Percentiles rank a stretch among this genome's conserved stretches.
phyloP scores from a whole-genome alignment of 2,329 filamentous ascomycete genomes.

The Aureobasidium zeae region DNA sequence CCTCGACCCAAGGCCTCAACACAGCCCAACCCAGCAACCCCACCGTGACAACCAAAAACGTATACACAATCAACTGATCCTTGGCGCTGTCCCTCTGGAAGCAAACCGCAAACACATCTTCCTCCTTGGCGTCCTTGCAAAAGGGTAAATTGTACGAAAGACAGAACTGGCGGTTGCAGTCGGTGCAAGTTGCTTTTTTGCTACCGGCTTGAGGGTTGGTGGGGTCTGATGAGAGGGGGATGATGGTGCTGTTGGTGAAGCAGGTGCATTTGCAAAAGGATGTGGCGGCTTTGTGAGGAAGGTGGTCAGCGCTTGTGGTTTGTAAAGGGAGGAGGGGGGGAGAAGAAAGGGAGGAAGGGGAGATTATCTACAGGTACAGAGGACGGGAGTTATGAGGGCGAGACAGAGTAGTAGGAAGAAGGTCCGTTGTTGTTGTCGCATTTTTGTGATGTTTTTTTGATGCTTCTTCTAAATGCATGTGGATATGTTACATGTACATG shows the following conservation, averaged over 20 bases:
- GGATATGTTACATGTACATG: too few relatives aligned
- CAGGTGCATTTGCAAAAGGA: slow-evolving; percentile 67
- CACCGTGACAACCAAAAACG: slow-evolving; percentile 56
- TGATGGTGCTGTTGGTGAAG: slow-evolving; percentile 58
- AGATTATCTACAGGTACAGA: slow-evolving; percentile 27
- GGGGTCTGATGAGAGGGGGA: slow-evolving; percentile 57
- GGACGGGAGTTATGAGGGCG: slow-evolving; percentile 4
- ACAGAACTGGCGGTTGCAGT: slow-evolving; percentile 61
- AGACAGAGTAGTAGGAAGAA: slow-evolving; percentile 15
- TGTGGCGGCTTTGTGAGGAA: slow-evolving; percentile 48
- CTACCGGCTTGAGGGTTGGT: too few relatives aligned
- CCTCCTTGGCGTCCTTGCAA: slow-evolving; percentile 54
- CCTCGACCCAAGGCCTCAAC: slow-evolving; percentile 50
- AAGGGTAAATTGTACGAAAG: slow-evolving; percentile 52
- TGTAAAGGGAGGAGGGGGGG: neutral
- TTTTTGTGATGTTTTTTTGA: too few relatives aligned
- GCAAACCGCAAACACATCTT: slow-evolving; percentile 57
- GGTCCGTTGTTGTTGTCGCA: slow-evolving; percentile 9
- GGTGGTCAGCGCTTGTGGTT: slow-evolving; percentile 14
- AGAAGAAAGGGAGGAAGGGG: too few relatives aligned
- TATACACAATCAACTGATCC: slow-evolving; percentile 55
- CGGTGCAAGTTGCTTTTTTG: slow-evolving; percentile 47
- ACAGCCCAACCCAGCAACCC: slow-evolving; percentile 52
- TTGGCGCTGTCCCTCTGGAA: slow-evolving; percentile 61
- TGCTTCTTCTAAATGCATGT: too few relatives aligned